A percentile compares a stretch with the other conserved stretches of the same genome.
Conservation (phyloP, 1,284 basidiomycete species). For the Microbotryum lychnidis-dioicae region DNA sequence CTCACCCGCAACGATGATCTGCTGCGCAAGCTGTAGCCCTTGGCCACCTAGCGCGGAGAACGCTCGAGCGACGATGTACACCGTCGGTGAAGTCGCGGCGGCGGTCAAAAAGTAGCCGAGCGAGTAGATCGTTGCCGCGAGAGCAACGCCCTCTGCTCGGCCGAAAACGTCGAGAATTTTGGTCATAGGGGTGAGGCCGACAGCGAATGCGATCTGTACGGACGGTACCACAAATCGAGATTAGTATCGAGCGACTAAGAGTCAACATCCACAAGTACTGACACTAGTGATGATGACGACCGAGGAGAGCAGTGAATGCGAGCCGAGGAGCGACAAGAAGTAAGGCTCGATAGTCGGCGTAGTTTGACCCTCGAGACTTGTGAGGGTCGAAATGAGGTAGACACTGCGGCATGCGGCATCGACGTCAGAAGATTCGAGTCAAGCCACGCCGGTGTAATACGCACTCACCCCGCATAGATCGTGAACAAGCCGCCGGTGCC, state of each 20-base stretch:
- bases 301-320: conserved; percentile 33
- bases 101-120: conserved; percentile 33
- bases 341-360: conserved; percentile 37
- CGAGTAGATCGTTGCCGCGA: conserved; percentile 34
- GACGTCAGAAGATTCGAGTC: no score
- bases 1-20: conserved; percentile 35
- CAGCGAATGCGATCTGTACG: conserved; percentile 33
- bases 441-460: no score
- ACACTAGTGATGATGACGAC: conserved; percentile 36
- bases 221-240: not conserved
- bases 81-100: conserved; percentile 25
- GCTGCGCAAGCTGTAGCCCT: conserved; percentile 36
- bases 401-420: conserved; percentile 3
- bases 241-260: not conserved
- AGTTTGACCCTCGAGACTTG: conserved; percentile 34
- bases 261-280: not conserved
- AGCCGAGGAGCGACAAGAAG: conserved; percentile 34
- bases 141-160: conserved; percentile 35
- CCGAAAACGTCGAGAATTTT: conserved; percentile 38
- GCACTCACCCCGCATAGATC: conserved; percentile 27
- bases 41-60: conserved; percentile 34
- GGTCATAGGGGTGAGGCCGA: conserved; percentile 37
- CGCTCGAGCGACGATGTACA: conserved; percentile 31
- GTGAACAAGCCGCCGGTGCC: conserved; percentile 21
- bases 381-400: conserved; percentile 30